phyloP scores from a whole-genome alignment of 2,329 filamentous ascomycete genomes.

The Sporothrix brasiliensis region DNA sequence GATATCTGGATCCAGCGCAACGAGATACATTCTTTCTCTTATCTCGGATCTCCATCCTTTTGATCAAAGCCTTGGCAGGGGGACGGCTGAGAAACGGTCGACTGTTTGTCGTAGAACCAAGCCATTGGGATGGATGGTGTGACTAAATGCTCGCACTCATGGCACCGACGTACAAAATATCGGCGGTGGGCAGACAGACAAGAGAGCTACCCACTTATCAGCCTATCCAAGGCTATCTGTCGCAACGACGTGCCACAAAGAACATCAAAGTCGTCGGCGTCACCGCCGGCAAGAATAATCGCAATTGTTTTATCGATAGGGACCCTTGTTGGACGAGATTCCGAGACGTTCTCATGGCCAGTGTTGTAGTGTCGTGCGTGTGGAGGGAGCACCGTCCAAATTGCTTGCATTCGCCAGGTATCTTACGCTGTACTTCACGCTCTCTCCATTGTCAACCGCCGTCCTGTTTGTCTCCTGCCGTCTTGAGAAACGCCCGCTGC shows the following conservation, averaged over 20 bases:
- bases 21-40: neutral
- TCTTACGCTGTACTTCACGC: too few relatives aligned
- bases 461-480: constrained; percentile 18
- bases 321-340: neutral
- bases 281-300: neutral
- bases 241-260: neutral
- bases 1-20: constrained; percentile 1
- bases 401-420: neutral
- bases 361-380: too few relatives aligned
- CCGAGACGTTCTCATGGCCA: neutral
- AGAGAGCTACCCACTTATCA: neutral
- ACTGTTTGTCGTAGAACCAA: constrained; percentile 12
- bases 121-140: neutral
- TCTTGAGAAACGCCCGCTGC: constrained; percentile 20
- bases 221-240: neutral
- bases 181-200: neutral
- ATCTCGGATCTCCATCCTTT: constrained; percentile 22
- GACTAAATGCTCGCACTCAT: neutral
- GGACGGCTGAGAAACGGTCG: neutral
- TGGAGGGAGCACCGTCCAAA: neutral
- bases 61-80: constrained; percentile 26
- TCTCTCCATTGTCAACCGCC: neutral
- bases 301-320: neutral
- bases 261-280: neutral
- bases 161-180: neutral